These are phyloP conservation scores for Brassica nigra DNA, from an alignment of 345 rosid species.

Conservation along the genomic window DNA sequence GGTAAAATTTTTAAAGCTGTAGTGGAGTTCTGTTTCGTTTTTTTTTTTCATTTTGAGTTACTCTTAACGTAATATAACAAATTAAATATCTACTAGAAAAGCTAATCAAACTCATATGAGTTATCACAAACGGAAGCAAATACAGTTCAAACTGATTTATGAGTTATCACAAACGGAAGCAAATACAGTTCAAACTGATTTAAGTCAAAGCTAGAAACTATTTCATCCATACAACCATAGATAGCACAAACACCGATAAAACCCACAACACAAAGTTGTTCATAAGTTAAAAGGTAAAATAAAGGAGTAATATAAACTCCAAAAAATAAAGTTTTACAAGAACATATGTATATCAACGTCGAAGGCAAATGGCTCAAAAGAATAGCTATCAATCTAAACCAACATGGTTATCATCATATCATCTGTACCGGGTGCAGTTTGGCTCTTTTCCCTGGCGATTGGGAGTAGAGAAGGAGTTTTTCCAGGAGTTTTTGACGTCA, in stretches of 20 bases:
- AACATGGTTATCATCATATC: constrained; percentile 32
- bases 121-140: constrained; percentile 19
- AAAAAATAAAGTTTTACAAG: constrained; percentile 22
- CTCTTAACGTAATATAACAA: no score
- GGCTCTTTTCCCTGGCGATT: neutral
- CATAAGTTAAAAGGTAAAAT: neutral
- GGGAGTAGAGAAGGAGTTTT: constrained; percentile 38
- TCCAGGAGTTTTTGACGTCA: constrained; percentile 49
- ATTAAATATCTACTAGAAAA: neutral
- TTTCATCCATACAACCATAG: constrained; percentile 29
- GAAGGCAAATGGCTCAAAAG: constrained; percentile 29
- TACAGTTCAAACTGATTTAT: constrained; percentile 18
- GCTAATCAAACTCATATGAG: neutral
- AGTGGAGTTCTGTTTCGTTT: no score
- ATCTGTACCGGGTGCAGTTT: constrained; percentile 7
- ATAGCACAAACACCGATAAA: constrained; percentile 25
- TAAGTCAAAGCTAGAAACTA: constrained; percentile 26
- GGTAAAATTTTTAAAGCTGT: no score
- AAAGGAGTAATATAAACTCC: constrained; percentile 29
- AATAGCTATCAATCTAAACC: constrained; percentile 33
- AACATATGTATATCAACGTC: constrained; percentile 24
- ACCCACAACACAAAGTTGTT: constrained; percentile 15
- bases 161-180: constrained; percentile 23
- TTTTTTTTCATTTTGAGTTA: no score
- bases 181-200: constrained; percentile 23